phyloP scores from a whole-genome alignment of 2,329 filamentous ascomycete species.

The Cladosporium sp. region DNA sequence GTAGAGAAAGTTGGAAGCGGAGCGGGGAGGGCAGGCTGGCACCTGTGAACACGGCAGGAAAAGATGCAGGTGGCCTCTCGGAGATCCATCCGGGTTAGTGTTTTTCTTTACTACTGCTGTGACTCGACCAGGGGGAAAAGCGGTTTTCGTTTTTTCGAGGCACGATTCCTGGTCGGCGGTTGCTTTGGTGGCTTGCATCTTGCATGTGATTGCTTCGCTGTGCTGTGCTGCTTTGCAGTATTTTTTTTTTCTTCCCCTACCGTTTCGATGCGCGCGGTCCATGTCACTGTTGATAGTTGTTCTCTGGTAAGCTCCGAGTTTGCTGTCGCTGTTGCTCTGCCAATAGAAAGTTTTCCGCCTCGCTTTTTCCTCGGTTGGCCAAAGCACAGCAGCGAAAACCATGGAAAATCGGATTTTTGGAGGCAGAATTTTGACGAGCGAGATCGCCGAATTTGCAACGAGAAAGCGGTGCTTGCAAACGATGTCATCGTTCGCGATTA shows the following conservation, averaged over 20 bases:
- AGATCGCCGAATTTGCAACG: constrained; percentile 1
- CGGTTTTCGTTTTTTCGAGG: not conserved
- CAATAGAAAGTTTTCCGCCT: not conserved
- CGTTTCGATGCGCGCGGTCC: not conserved
- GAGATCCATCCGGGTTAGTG: constrained; percentile 9
- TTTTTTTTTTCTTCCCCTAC: not conserved
- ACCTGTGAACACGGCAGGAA: constrained; percentile 10
- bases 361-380: constrained; percentile 12
- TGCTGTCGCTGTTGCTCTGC: not conserved
- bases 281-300: not conserved
- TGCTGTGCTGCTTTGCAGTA: not conserved
- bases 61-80: constrained; percentile 9
- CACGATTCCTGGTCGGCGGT: not conserved
- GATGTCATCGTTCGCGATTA: not conserved
- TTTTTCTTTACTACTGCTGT: not conserved
- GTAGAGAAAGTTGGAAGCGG: not conserved
- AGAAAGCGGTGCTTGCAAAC: not conserved
- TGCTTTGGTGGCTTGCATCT: not conserved
- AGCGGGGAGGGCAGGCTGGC: not conserved
- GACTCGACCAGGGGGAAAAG: not conserved
- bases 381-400: not conserved
- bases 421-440: not conserved
- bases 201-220: constrained; percentile 1
- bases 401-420: not conserved
- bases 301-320: not conserved